Percentiles rank a stretch among this genome's conserved stretches.
phyloP scores from a whole-genome alignment of 257 asterid species.

The Solanum dulcamara region DNA sequence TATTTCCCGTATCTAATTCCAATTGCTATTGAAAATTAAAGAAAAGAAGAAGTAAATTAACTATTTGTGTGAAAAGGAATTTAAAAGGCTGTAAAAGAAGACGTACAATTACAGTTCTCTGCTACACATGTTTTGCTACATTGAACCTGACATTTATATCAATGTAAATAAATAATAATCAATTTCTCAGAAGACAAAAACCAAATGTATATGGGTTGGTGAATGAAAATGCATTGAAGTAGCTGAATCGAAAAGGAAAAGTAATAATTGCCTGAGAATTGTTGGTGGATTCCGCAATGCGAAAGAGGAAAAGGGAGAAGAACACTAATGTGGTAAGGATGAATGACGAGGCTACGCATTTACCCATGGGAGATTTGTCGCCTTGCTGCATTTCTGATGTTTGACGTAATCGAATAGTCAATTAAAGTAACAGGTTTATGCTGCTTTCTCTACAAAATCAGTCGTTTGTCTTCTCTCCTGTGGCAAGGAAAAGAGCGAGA shows the following conservation, averaged over 20 bases:
- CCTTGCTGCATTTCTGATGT: background rate
- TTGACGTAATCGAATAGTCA: background rate
- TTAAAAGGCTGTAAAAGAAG: background rate
- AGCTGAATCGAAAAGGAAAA: background rate
- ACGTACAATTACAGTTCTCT: slow-evolving; percentile 45
- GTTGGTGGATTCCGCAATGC: background rate
- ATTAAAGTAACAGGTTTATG: background rate
- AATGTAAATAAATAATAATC: no score
- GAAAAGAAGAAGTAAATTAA: background rate
- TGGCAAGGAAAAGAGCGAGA: background rate
- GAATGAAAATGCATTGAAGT: background rate
- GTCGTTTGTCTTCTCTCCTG: background rate
- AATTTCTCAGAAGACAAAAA: no score
- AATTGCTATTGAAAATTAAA: slow-evolving; percentile 28
- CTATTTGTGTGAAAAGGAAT: background rate
- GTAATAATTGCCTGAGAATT: background rate
- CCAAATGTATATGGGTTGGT: background rate
- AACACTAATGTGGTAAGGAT: background rate
- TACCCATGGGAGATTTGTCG: background rate
- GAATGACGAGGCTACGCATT: background rate
- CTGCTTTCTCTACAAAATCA: background rate
- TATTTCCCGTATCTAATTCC: slow-evolving; percentile 86
- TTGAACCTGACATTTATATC: background rate
- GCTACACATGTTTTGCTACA: slow-evolving; percentile 54
- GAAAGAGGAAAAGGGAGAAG: background rate